Conservation (phyloP, 2,329 filamentous ascomycete genomes). For the Aspergillaceae sp. region DNA sequence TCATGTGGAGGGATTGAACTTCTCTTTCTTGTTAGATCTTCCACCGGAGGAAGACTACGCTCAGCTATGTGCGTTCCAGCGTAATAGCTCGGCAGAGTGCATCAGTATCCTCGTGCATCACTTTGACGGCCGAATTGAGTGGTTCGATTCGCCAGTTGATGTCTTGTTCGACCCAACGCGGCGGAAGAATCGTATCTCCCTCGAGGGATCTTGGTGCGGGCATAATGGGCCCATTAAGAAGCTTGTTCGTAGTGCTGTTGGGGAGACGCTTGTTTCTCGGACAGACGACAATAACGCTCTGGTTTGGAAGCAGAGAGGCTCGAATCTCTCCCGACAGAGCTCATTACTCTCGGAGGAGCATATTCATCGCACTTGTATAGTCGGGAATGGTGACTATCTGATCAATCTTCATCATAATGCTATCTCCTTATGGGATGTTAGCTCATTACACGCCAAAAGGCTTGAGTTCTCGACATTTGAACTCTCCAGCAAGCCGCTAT, state of each 20-base stretch:
- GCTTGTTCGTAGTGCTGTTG: constrained; percentile 76
- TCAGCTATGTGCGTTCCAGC: constrained; percentile 66
- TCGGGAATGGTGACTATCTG: constrained; percentile 69
- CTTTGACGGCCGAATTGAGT: constrained; percentile 75
- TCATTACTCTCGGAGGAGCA: constrained; percentile 58
- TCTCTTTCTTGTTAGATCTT: constrained; percentile 28
- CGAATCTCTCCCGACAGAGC: constrained; percentile 57
- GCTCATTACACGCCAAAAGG: constrained; percentile 48
- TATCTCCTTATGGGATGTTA: constrained; percentile 73
- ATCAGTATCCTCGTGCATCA: constrained; percentile 71
- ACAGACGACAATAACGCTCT: constrained; percentile 71
- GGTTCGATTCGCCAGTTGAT: constrained; percentile 70
- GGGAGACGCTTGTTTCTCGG: constrained; percentile 69
- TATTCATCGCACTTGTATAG: constrained; percentile 70
- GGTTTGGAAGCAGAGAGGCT: constrained; percentile 66
- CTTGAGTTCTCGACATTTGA: constrained; percentile 53
- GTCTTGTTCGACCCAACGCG: constrained; percentile 68
- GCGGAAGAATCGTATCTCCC: constrained; percentile 50
- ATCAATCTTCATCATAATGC: constrained; percentile 66
- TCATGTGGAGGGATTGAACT: constrained; percentile 56
- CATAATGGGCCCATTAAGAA: constrained; percentile 75
- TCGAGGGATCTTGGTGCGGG: constrained; percentile 68
- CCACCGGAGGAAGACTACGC: constrained; percentile 46
- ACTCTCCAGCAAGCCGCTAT: constrained; percentile 63
- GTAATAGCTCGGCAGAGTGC: constrained; percentile 50